A percentile compares a stretch with the other conserved stretches of the same genome.
Conservation (phyloP, 2,329 filamentous ascomycete genomes). For the Phialophora tarda region DNA sequence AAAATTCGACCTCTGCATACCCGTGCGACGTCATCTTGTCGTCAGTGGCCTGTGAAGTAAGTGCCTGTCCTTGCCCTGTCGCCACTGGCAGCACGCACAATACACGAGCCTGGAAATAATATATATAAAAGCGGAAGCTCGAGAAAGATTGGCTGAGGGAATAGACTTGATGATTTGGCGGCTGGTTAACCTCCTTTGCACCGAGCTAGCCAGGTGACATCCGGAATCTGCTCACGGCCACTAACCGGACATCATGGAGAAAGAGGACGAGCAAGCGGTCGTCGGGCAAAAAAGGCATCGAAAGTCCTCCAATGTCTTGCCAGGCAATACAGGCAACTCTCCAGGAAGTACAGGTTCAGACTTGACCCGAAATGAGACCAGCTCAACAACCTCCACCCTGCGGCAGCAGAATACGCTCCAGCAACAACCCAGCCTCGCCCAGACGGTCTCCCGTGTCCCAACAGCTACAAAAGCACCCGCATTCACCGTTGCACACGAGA, state of each 20-base stretch:
- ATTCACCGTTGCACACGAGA: slow-evolving; percentile 7
- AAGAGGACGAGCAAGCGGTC: background rate
- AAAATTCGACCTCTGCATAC: background rate
- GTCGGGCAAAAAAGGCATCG: background rate
- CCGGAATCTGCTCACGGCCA: background rate
- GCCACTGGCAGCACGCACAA: background rate
- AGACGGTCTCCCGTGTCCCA: background rate
- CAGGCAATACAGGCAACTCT: background rate
- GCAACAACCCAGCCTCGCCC: background rate
- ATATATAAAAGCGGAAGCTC: background rate
- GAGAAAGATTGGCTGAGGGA: background rate
- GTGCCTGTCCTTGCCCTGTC: background rate
- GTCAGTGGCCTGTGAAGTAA: background rate
- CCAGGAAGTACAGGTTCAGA: background rate
- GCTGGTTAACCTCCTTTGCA: background rate
- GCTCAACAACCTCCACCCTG: background rate
- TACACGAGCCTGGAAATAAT: background rate
- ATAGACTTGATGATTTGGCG: background rate
- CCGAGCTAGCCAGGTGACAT: background rate
- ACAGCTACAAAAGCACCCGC: background rate
- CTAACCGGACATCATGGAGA: background rate
- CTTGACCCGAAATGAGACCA: slow-evolving; percentile 1
- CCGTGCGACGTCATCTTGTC: background rate
- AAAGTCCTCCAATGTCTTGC: background rate
- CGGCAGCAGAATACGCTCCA: background rate